Base-by-base conservation (phyloP, 1,139 yeast species). In the Taphrina confusa region DNA sequence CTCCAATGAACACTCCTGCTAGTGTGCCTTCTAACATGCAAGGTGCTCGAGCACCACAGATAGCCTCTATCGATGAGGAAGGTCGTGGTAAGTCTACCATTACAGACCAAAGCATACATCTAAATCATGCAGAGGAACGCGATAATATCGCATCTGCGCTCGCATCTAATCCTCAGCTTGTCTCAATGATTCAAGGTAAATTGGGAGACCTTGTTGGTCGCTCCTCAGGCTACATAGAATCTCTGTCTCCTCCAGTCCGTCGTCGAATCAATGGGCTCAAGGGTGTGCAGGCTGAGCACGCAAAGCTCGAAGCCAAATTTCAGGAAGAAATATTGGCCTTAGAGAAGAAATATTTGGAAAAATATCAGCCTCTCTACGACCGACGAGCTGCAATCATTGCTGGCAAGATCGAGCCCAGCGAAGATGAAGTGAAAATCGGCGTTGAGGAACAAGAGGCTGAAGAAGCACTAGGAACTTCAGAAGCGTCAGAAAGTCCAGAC, bases 1-100 rank as follows among this genome's bases (percentile, higher is more conserved):
- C 99, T 1, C 99, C 99, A 11, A 98, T 94, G 72, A 92, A 92
- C 78, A 92, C 99, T 1, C 99, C 99, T 23, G 87, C 97, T 3
- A 85, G 95, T 30, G 87, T 87, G 44, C 81, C 88, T 50, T 84
- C 83, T 64, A 85, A 92, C 55, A 90, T 83, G 73, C 83, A 80
- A 8, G 74, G 72, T 28, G 74, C 74, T 25, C 82, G 83, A 65
- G 82, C 84, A 65, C 95, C 95, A 14, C 78, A 83, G 8, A 85
- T 87, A 62, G 83, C 91, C 30, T 85, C 95, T 52, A 89, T 89
- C 71, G 77, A 76, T 65, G 96, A 90, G 73, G 90, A 83, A 68
- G 78, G 73, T 62, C 63, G 61, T 18, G 65, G 65, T 34, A 66
- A 63, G 37, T 34, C 28, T 4, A 18, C 25, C 12, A 11, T 9